Evolutionary conservation across 495 filamentous ascomycete genomes (phyloP), one percentile per base, ranked within the genome.

Genomic region (Pyrenopolyporus hunteri): DNA sequence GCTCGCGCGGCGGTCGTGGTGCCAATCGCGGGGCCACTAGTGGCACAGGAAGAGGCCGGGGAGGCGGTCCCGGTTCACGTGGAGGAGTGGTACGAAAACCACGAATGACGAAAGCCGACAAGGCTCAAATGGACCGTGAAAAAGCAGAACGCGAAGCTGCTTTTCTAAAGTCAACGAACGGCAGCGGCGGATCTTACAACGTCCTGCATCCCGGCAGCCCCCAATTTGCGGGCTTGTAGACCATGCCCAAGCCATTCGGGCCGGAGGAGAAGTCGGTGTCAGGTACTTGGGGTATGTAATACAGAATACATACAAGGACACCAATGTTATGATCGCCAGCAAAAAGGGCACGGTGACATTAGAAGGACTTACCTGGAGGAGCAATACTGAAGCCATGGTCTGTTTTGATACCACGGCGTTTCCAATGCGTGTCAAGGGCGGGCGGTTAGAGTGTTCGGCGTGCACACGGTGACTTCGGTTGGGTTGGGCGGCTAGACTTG

Each of bases 1-100:
- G 80, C 23, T 74, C 74, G 26, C 71, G 76, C n/a, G 81, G 82
- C 6, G 73, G 82, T 26, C 81, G 82, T 32, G 75, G 83, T 14
- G 83, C 82, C 6, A 67, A 67, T 35, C 83, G 89, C 31, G 90
- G 90, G 11, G 80, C 74, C 16, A 75, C 80, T 42, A 46, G 69
- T 4, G 51, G 70, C 39, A 70, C 73, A 22, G 80, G 80, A 23
- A 73, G 76, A 42, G 76, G 82, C 6, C 74, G 77, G 25, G 77
- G 90, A 28, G 87, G 89, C 42, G 88, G 89, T 3, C 85, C 90
- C 2, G 89, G 90, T 1, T 89, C 89, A 10, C 81, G 91, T 22
- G 92, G 92, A 33, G 90, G 91, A 17, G 88, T 86, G 2, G 83
- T 86, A 22, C 80, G 93, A 54, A 95, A 94, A 63, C 87, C 89